Base-by-base conservation (phyloP, 2,329 filamentous ascomycete species). In the Pseudogymnoascus sp. region DNA sequence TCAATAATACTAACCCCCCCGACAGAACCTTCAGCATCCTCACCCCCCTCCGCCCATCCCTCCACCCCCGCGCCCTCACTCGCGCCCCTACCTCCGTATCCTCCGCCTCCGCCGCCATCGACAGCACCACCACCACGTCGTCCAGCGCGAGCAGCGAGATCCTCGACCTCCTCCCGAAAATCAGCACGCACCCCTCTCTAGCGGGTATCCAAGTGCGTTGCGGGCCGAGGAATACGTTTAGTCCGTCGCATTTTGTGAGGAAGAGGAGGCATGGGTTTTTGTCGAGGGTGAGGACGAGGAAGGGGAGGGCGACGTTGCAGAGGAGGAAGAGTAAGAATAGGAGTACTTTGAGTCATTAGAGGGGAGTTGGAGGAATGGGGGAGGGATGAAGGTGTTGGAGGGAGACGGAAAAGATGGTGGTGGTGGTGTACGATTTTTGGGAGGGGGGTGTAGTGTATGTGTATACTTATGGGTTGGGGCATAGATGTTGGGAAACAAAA, bases 201-300 rank as follows among this genome's bases (percentile, higher is more conserved):
- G 67, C 61, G 11, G 60, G 66, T 6, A 72, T 63, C 23, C 72
- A 73, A 62, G 61, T 74, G 25, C 67, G 72, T 4, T 73, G 71
- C 62, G 73, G 70, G 44, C 72, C 72, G 1, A 63, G 73, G 64
- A 67, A 73, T 63, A 74, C 73, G 8, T 73, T 72, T 53, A 70
- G 65, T 62, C 72, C 73, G 6, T 73, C 70, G 65, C 73, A 74
- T 69, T 74, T 74, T 66, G 72, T 74, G 16, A 66, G 72, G 64
- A 74, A 74, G 70, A 63, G 73, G 50, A 67, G 73, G 63, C 73
- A 74, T 70, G 73, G 73, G 6, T 74, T 74, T 64, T 70, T 74
- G 67, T 70, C 68, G 42, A 62, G 73, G 14, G 53, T 72, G 35
- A 68, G 64, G 65, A 74, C 70, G 47, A 68, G 72, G 64, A 74